A percentile compares a stretch with the other conserved stretches of the same genome.
phyloP scores from a whole-genome alignment of 441 rosid species.

The Pelargonium citronellum region DNA sequence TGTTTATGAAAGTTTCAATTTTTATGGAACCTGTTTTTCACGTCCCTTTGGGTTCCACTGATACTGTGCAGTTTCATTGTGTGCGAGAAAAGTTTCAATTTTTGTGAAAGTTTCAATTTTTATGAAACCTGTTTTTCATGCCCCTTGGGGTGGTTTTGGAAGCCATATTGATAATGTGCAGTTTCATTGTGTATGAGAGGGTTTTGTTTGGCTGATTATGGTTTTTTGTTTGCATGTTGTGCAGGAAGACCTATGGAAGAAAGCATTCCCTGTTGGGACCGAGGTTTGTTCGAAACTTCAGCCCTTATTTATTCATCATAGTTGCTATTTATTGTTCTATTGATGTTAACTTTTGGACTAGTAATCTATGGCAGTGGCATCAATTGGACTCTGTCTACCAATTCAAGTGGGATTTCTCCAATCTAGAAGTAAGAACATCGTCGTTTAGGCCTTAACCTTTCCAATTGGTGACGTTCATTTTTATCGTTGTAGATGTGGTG shows the following conservation, averaged over 20 bases:
- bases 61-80: no score
- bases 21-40: not conserved
- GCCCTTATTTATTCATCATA: not conserved
- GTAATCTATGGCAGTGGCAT: slow-evolving; percentile 67
- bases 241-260: slow-evolving; percentile 93
- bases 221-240: slow-evolving; percentile 22
- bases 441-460: not conserved
- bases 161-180: not conserved
- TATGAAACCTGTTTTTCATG: not conserved
- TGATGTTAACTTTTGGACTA: not conserved
- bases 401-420: slow-evolving; percentile 74
- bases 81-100: not conserved
- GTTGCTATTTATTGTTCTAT: not conserved
- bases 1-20: not conserved
- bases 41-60: not conserved
- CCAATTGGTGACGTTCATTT: not conserved
- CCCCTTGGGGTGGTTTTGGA: not conserved
- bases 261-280: slow-evolving; percentile 86
- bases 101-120: not conserved
- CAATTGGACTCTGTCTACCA: slow-evolving; percentile 66
- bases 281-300: slow-evolving; percentile 54
- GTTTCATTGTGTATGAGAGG: not conserved
- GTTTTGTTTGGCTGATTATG: not conserved
- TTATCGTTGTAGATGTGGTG: not conserved
- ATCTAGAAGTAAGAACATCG: slow-evolving; percentile 64